Evolutionary conservation across 768 basidiomycete genomes (phyloP), one percentile per base, ranked within the genome.

Genomic region (Trametes villosa): DNA sequence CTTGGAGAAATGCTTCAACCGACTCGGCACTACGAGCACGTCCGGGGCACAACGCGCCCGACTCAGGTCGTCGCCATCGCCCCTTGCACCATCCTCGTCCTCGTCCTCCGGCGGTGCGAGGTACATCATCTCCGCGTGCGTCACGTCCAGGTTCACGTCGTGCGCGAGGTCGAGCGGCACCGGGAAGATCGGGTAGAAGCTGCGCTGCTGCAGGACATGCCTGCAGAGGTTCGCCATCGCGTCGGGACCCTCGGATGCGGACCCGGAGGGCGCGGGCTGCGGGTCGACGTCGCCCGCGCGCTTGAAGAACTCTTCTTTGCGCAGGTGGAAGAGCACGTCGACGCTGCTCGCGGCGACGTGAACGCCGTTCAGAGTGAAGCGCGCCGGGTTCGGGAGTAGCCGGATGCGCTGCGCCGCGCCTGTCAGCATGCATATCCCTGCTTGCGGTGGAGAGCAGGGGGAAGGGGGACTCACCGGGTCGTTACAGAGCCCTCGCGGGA

Each of bases 161-260:
- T 83, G 79, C 1, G 87, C 78, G 18, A 89, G 74, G 7, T 91
- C 89, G 13, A 80, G 71, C 0, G 97, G 94, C 1, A 86, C 83
- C 9, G 97, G 97, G 74, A 98, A 98, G 40, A 97, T 75, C 0
- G 97, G 97, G 71, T 98, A 99, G 77, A 97, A 97, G 68, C 94
- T 94, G 72, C 93, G 81, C 67, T 99, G 97, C 55, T 93, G 85
- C 33, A 98, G 75, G 11, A 99, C 66, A 69, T 94, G 89, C 22
- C 94, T 81, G 63, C 89, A 89, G 9, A 90, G 74, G 66, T 86
- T 86, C 3, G 86, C 83, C 89, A 98, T 94, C 0, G 83, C 70
- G 68, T 98, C 96, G n/a, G 73, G 75, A n/a, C n/a, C n/a, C n/a
- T n/a, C n/a, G n/a, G n/a, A n/a, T 15, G 78, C 76, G 8, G 77